Conservation (phyloP, 2,329 filamentous ascomycete genomes). For the Fusarium metavorans region DNA sequence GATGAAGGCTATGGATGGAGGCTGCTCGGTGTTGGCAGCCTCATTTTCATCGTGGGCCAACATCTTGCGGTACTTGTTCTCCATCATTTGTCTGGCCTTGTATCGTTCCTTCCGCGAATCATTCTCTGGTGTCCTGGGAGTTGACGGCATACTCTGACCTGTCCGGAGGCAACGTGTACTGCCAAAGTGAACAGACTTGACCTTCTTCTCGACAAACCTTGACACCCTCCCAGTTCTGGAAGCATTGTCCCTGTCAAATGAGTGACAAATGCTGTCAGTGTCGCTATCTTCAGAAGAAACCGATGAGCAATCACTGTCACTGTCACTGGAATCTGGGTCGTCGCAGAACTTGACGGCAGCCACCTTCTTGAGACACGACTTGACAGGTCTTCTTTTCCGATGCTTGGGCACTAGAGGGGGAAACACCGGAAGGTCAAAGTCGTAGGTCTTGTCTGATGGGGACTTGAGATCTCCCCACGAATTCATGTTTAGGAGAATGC, state of each 20-base stretch:
- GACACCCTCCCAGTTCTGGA: not conserved
- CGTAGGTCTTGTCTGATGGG: not conserved
- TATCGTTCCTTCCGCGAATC: not conserved
- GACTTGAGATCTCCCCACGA: not conserved
- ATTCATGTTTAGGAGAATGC: not conserved
- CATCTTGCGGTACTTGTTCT: not conserved
- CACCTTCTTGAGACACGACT: slow-evolving; percentile 4
- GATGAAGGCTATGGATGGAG: not conserved
- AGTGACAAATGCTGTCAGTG: not conserved
- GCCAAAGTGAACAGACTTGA: not conserved
- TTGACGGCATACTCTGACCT: not conserved
- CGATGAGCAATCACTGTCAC: not conserved
- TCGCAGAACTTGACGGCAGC: not conserved
- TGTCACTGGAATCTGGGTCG: not conserved
- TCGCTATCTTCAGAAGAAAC: not conserved
- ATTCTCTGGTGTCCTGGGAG: not conserved
- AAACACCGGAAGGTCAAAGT: not conserved
- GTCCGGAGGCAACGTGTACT: not conserved
- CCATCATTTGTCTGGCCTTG: not conserved
- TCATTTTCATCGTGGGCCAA: not conserved
- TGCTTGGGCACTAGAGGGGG: not conserved
- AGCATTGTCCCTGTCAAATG: not conserved
- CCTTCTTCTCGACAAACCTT: not conserved
- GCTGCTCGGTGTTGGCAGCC: not conserved
- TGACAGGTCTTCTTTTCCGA: not conserved